Evolutionary conservation across 495 filamentous ascomycete species (phyloP).

Genomic region (Penicillium pulvis): DNA sequence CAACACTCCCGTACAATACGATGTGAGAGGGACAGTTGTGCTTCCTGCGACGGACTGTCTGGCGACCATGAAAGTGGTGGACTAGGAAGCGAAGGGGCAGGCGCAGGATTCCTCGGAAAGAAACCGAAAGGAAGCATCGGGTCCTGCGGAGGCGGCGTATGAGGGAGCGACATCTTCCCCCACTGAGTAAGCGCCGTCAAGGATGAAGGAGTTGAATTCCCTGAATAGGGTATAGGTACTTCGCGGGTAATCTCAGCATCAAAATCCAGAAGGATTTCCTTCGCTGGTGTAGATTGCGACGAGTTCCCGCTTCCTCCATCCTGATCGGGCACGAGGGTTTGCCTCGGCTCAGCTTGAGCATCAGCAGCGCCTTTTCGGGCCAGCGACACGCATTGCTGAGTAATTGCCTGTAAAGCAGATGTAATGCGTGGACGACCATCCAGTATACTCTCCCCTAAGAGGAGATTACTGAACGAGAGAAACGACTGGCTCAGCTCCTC

Average conservation of each 20-base stretch:
- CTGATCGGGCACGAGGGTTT: not conserved
- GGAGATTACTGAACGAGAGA: constrained; percentile 65
- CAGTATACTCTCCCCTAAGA: constrained; percentile 51
- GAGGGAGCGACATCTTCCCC: constrained; percentile 3
- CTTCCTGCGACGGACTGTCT: constrained; percentile 16
- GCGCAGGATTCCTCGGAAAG: constrained; percentile 20
- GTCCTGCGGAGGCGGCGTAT: constrained; percentile 28
- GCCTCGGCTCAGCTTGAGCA: constrained; percentile 8
- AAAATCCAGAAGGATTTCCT: constrained; percentile 10
- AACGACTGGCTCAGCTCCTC: constrained; percentile 78
- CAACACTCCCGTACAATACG: constrained; percentile 34
- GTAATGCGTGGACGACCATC: constrained; percentile 37
- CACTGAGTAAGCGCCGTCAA: constrained; percentile 11
- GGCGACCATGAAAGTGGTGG: constrained; percentile 15
- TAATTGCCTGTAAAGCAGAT: constrained; percentile 47
- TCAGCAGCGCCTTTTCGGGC: constrained; percentile 36
- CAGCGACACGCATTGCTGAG: constrained; percentile 48
- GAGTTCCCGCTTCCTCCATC: not conserved
- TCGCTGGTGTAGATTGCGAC: constrained; percentile 2
- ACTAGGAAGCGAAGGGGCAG: constrained; percentile 17
- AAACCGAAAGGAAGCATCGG: constrained; percentile 28
- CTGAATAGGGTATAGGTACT: not conserved
- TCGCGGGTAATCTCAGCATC: constrained; percentile 13
- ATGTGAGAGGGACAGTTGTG: constrained; percentile 27
- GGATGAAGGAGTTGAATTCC: not conserved